Evolutionary conservation across 2,329 filamentous ascomycete genomes (phyloP), one percentile per base, ranked within the genome.

Genomic region (Diaporthe sp.): DNA sequence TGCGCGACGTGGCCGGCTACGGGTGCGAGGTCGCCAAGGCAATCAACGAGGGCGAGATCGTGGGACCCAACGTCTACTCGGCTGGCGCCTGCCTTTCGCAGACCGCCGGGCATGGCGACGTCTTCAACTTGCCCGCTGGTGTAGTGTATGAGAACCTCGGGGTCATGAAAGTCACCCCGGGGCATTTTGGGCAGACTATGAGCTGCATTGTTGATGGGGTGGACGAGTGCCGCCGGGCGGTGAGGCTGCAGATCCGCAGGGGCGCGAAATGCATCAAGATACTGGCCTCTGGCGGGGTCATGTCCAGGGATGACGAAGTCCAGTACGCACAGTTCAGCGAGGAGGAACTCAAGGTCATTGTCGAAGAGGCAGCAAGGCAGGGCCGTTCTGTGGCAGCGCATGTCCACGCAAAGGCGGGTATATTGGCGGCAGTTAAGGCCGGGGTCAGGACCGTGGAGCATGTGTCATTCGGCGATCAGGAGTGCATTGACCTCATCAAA

Each of bases 261-360:
- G 85, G 85, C 12, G 85, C 85, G 1, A 79, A 79, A 25, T 83
- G 82, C 76, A 84, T 87, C 81, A 86, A 87, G 80, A 77, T 86
- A 39, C 79, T 85, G 55, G 84, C 84, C 3, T 84, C 82, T 8
- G 85, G 85, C 4, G 84, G 85, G 12, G 84, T 86, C 31, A 77
- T 84, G 62, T 85, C 83, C 2, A 82, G 82, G 28, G 82, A 86
- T 65, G 85, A 86, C 71, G 80, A 86, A 73, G 83, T 84, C 3
- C 74, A 82, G 25, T 81, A 83, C 71, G 82, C 83, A 42, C 85
- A 86, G 71, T 86, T 86, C 76, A 84, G 83, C 73, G 78, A 80
- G 19, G 84, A 83, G 75, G 85, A 87, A 79, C 80, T 87, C 17
- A 75, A 76, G 13, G 81, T 80, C 44, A 84, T 86, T 3, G 84